These are phyloP conservation scores for Rasamsonia emersonii DNA, from an alignment of 2,329 filamentous ascomycete species.

Conservation along the genomic window DNA sequence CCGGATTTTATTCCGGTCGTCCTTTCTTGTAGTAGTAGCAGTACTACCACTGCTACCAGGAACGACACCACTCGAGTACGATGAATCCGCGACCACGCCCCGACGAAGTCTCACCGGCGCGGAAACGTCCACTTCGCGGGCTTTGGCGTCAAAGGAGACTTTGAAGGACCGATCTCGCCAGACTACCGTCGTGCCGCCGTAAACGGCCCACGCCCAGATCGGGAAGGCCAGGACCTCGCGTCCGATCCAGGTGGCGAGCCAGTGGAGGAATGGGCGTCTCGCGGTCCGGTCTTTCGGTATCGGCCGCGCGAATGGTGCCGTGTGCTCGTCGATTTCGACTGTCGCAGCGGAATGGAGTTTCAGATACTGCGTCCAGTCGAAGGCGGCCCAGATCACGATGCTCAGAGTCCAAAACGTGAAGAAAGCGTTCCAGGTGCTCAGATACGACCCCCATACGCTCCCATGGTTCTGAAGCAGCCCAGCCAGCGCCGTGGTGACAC, in stretches of 20 bases:
- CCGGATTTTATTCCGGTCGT: conserved; percentile 4
- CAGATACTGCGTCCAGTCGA: conserved; percentile 66
- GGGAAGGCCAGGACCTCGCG: conserved; percentile 75
- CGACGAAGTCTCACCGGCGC: not conserved
- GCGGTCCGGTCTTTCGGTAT: conserved; percentile 37
- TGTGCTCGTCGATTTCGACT: conserved; percentile 61
- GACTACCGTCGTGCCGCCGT: conserved; percentile 75
- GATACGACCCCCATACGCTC: conserved; percentile 41
- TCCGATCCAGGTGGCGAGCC: conserved; percentile 75
- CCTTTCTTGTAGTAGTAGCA: conserved; percentile 1
- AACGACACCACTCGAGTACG: conserved; percentile 12
- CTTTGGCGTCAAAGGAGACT: conserved; percentile 77
- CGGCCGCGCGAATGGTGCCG: conserved; percentile 61
- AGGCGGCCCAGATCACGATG: conserved; percentile 60
- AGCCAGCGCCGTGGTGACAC: conserved; percentile 59
- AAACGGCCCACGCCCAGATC: conserved; percentile 83
- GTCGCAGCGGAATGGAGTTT: conserved; percentile 66
- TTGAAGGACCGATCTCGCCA: conserved; percentile 81
- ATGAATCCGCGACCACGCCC: conserved; percentile 12
- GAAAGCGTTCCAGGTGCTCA: conserved; percentile 60
- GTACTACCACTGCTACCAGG: too few species aligned
- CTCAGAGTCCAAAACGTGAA: conserved; percentile 56
- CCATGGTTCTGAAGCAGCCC: conserved; percentile 41
- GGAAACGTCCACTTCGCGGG: conserved; percentile 47
- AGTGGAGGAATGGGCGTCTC: conserved; percentile 55